Evolutionary conservation across 805 yeast genomes (phyloP).

Genomic region (Candida insectalens): DNA sequence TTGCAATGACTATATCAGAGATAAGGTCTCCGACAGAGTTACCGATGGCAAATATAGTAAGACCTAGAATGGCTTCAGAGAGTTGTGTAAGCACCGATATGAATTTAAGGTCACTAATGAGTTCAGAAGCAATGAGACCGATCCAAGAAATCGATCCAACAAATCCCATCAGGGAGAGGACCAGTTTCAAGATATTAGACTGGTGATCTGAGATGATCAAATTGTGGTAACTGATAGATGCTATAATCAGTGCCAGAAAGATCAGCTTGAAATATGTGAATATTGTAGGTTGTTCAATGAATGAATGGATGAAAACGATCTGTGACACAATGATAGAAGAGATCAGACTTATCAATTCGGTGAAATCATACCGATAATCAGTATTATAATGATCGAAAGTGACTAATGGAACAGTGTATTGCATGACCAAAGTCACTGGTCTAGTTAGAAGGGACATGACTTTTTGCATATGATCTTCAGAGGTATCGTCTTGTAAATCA

Average conservation of each 20-base stretch:
- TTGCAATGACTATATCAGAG: slow-evolving; percentile 72
- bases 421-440: slow-evolving; percentile 14
- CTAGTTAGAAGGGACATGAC: slow-evolving; percentile 7
- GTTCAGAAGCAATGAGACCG: slow-evolving; percentile 57
- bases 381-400: slow-evolving; percentile 12
- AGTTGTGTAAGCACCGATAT: slow-evolving; percentile 50
- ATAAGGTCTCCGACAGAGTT: slow-evolving; percentile 87
- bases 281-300: slow-evolving; percentile 11
- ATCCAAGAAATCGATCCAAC: slow-evolving; percentile 58
- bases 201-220: slow-evolving; percentile 12
- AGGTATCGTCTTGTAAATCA: slow-evolving; percentile 2
- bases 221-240: slow-evolving; percentile 10
- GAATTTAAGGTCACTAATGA: slow-evolving; percentile 54
- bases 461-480: slow-evolving; percentile 2
- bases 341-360: slow-evolving; percentile 10
- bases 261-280: slow-evolving; percentile 6
- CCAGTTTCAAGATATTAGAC: slow-evolving; percentile 13
- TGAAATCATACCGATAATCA: slow-evolving; percentile 12
- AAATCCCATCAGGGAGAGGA: slow-evolving; percentile 51
- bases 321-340: slow-evolving; percentile 13
- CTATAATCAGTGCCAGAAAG: slow-evolving; percentile 1
- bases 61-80: slow-evolving; percentile 74
- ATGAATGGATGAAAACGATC: slow-evolving; percentile 12
- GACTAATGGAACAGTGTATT: slow-evolving; percentile 17
- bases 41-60: slow-evolving; percentile 86